Evolutionary conservation across 2,329 filamentous ascomycete species (phyloP).

Genomic region (Sporothrix dimorphospora): DNA sequence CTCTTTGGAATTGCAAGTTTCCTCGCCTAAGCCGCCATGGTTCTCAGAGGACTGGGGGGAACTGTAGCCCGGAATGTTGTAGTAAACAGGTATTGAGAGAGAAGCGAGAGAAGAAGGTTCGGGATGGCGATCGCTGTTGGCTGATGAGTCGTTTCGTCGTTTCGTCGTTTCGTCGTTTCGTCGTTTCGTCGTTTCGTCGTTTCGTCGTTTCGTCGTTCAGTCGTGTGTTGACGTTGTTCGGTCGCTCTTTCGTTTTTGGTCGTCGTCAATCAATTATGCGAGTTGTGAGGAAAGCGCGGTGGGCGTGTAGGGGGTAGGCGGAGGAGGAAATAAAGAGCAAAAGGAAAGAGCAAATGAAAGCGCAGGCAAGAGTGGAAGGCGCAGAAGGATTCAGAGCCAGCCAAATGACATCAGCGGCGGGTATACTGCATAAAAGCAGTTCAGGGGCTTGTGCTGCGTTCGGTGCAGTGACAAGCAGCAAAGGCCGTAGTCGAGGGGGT

Average conservation of each 20-base stretch:
- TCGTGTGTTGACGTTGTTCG: neutral
- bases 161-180: neutral
- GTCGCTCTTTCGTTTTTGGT: neutral
- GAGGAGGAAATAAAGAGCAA: neutral
- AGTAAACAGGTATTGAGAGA: neutral
- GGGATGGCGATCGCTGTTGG: neutral
- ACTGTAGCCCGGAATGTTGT: neutral
- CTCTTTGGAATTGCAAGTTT: neutral
- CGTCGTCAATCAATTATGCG: neutral
- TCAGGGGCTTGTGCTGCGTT: neutral
- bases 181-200: neutral
- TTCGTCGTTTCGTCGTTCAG: neutral
- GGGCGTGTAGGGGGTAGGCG: neutral
- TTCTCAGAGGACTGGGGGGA: neutral
- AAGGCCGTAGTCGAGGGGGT: neutral
- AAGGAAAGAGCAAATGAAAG: conserved; percentile 8
- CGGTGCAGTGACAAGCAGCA: neutral
- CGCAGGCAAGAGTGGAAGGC: neutral
- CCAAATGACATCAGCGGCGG: conserved; percentile 23
- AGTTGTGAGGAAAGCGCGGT: neutral
- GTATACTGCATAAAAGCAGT: neutral
- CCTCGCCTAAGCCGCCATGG: conserved; percentile 5
- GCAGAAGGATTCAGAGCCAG: neutral
- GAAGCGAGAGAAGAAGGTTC: neutral
- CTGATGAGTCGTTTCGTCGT: neutral